phyloP scores from a whole-genome alignment of 1,284 basidiomycete genomes.

The Trichosporon coremiiforme region DNA sequence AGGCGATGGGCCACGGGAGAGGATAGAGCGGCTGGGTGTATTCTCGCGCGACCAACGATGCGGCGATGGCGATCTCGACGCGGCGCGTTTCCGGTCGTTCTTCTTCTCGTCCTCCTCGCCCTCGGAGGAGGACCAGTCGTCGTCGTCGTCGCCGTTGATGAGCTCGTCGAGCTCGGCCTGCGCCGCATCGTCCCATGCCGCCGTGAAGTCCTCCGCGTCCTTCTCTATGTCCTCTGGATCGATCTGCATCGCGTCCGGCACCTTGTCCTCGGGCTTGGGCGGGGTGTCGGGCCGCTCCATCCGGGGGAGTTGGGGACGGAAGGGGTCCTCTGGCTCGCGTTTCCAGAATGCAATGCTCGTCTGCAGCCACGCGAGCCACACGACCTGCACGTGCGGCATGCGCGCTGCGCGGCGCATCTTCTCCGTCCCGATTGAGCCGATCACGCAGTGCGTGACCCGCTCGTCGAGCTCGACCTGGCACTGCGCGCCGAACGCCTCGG shows the following conservation, averaged over 20 bases:
- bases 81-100: background rate
- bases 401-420: slow-evolving; percentile 81
- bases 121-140: slow-evolving; percentile 10
- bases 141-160: slow-evolving; percentile 20
- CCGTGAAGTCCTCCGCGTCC: slow-evolving; percentile 12
- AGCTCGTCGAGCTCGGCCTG: slow-evolving; percentile 29
- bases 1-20: slow-evolving; percentile 23
- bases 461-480: slow-evolving; percentile 70
- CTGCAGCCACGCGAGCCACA: slow-evolving; percentile 85
- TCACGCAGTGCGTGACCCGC: slow-evolving; percentile 86
- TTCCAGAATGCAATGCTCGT: slow-evolving; percentile 80
- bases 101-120: slow-evolving; percentile 11
- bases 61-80: background rate
- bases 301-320: slow-evolving; percentile 17
- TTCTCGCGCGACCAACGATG: slow-evolving; percentile 28
- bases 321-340: slow-evolving; percentile 43
- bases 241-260: background rate
- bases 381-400: slow-evolving; percentile 72
- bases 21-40: slow-evolving; percentile 27
- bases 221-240: slow-evolving; percentile 19
- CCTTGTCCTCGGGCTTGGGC: slow-evolving; percentile 12
- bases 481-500: slow-evolving; percentile 82
- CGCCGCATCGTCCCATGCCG: slow-evolving; percentile 29
- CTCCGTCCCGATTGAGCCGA: slow-evolving; percentile 84
- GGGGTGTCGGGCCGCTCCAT: background rate